Evolutionary conservation across 2,329 filamentous ascomycete genomes (phyloP), one percentile per base, ranked within the genome.

Genomic region (Colletotrichum musae): DNA sequence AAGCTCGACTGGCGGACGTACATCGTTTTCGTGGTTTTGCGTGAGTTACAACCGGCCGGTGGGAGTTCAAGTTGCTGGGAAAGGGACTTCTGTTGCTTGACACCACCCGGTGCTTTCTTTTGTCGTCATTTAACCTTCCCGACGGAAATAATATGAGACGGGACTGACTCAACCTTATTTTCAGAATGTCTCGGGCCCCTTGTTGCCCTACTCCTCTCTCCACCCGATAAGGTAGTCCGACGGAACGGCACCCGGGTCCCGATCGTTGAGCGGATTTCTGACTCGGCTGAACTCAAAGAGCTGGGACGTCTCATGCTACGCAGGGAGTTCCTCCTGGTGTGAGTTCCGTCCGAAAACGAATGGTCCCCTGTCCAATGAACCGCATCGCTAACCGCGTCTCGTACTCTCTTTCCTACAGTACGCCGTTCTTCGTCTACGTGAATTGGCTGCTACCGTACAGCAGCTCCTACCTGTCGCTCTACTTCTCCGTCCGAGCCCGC

Each of bases 21-120:
- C 26, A 72, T 78, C 48, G 67, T 77, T 53, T 75, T 78, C 53
- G 73, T 77, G 6, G 74, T 71, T 4, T 59, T 77, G 32, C 75
- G 48, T 53, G 6, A 48, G 48, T 48, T 5, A 1, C 13, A 18
- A 28, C 7, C 32, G 10, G 32, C 32, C 32, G 32, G 32, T 12
- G 32, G 32, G 32, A 36, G 50, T 18, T 28, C 53, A 28, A 54
- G 53, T 50, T 58, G 18, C 5, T 36, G 7, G 32, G 32, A 6
- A 10, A 9, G 7, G 9, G 6, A 12, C 5, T 18, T 18, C 21
- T 21, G 18, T 21, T 16, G 18, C 4, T 43, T 21, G 10, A 39
- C 16, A 36, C 32, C 32, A 9, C 2, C 10, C 32, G 32, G 32
- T 10, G 32, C 32, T 36, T 36, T 36, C 10, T 24, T 13, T 18